Percentiles rank a stretch among this genome's conserved stretches.
These are phyloP conservation scores for Ustilago trichophora DNA, from an alignment of 1,284 basidiomycete species.

Conservation along the genomic window DNA sequence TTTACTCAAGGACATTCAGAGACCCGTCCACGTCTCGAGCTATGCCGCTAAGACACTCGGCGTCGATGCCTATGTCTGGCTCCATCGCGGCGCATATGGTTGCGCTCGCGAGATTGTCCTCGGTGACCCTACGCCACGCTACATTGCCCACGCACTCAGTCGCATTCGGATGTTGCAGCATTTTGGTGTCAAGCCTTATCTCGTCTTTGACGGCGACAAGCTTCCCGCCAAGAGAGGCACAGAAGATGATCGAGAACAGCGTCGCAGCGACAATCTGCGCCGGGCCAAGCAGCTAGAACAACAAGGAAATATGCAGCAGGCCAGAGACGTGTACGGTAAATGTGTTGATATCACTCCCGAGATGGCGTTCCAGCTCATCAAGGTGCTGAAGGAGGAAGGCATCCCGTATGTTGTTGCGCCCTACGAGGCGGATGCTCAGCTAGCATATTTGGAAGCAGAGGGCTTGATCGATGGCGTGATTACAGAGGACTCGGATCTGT, in stretches of 20 bases:
- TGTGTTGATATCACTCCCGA: conserved; percentile 94
- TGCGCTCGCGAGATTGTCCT: conserved; percentile 88
- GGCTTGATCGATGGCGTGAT: conserved; percentile 90
- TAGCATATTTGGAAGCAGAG: conserved; percentile 86
- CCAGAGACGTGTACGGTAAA: conserved; percentile 87
- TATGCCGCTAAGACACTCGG: conserved; percentile 70
- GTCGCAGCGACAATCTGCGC: conserved; percentile 73
- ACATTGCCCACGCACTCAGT: conserved; percentile 95
- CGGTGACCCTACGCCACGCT: conserved; percentile 81
- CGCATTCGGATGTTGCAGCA: conserved; percentile 85
- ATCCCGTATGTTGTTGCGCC: conserved; percentile 87
- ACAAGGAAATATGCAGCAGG: conserved; percentile 81
- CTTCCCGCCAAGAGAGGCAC: conserved; percentile 93
- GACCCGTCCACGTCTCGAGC: conserved; percentile 44
- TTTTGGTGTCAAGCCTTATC: conserved; percentile 83
- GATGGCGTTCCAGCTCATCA: conserved; percentile 97
- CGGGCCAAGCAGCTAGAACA: conserved; percentile 78
- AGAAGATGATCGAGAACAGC: conserved; percentile 79
- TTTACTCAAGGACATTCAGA: conserved; percentile 82
- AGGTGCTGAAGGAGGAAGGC: conserved; percentile 71
- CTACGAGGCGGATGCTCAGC: conserved; percentile 97
- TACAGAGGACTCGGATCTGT: conserved; percentile 96
- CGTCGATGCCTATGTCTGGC: conserved; percentile 93
- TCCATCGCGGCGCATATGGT: conserved; percentile 91
- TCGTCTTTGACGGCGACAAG: conserved; percentile 96